Conservation (phyloP, 225 moss, liverwort and hornwort species). For the Pseudoscleropodium purum region DNA sequence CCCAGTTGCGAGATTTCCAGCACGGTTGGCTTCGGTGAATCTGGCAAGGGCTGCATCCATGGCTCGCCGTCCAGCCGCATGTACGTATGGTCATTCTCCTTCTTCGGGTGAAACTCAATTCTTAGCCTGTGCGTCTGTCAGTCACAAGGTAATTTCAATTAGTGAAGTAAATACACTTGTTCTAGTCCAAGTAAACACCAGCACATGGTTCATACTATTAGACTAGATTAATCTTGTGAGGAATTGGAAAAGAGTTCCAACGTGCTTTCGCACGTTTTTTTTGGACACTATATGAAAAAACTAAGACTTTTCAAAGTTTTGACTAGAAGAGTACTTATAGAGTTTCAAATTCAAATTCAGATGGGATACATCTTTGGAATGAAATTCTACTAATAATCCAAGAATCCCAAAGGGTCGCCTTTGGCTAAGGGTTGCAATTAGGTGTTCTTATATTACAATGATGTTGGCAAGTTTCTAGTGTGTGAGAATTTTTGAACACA, state of each 20-base stretch:
- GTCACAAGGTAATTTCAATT: neutral
- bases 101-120: slow-evolving; percentile 68
- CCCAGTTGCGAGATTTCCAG: slow-evolving; percentile 78
- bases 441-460: neutral
- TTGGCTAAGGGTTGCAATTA: neutral
- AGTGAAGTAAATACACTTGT: too few species aligned
- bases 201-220: neutral
- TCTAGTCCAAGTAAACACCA: neutral
- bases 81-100: slow-evolving; percentile 42
- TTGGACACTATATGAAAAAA: neutral
- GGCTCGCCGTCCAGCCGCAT: slow-evolving; percentile 94
- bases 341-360: neutral
- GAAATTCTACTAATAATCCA: neutral
- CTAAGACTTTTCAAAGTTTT: neutral
- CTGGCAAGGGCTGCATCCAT: slow-evolving; percentile 71
- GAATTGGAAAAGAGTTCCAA: neutral
- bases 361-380: neutral
- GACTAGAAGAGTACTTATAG: neutral
- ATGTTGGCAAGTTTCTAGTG: neutral
- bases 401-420: neutral
- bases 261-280: neutral
- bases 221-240: neutral
- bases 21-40: slow-evolving; percentile 38
- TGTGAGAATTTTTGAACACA: too few species aligned
- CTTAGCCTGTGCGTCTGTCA: slow-evolving; percentile 65